Evolutionary conservation across 2,329 filamentous ascomycete species (phyloP).

Genomic region (Cryphonectria japonica): DNA sequence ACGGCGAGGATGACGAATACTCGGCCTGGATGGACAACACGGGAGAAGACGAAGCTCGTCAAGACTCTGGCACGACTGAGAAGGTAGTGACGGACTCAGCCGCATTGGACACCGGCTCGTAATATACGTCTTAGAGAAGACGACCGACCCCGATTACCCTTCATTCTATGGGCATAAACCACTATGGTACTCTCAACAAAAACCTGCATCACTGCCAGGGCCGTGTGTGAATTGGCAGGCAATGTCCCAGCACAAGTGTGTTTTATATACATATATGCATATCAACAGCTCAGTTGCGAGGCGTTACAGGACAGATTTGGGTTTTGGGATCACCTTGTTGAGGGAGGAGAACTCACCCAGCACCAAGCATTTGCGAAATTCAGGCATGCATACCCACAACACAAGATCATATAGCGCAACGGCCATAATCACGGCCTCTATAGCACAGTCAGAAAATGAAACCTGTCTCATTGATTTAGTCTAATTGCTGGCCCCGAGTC

Average conservation of each 20-base stretch:
- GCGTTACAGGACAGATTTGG: background rate
- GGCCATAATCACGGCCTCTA: background rate
- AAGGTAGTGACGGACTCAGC: background rate
- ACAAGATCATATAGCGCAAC: background rate
- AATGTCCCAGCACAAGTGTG: too few species aligned
- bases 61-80: slow-evolving; percentile 16
- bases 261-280: too few species aligned
- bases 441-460: too few species aligned
- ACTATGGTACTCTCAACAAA: too few species aligned
- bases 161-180: too few species aligned
- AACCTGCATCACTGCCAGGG: too few species aligned
- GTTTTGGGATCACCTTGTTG: background rate
- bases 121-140: background rate
- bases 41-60: slow-evolving; percentile 23
- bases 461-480: too few species aligned
- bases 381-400: background rate
- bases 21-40: slow-evolving; percentile 31
- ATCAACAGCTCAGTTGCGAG: background rate
- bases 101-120: background rate
- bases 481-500: too few species aligned
- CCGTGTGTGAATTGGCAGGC: too few species aligned
- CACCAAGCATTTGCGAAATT: background rate
- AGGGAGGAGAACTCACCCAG: background rate
- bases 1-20: slow-evolving; percentile 46
- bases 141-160: too few species aligned